Conservation (phyloP, 1,284 basidiomycete species). For the Fomitopsis pinicola region DNA sequence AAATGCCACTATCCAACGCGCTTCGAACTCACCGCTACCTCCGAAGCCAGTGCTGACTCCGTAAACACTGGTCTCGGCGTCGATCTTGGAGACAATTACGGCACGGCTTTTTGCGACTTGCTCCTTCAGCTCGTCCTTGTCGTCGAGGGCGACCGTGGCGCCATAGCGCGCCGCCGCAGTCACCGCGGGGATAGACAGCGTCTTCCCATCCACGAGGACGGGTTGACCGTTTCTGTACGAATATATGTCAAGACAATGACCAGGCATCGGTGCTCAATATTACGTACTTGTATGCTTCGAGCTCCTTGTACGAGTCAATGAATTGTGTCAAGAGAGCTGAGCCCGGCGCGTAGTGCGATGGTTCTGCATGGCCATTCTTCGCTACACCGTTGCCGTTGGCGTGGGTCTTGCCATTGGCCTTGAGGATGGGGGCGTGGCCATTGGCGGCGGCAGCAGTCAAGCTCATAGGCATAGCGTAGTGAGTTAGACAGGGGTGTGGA, state of each 20-base stretch:
- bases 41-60: slow-evolving; percentile 84
- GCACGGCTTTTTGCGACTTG: slow-evolving; percentile 55
- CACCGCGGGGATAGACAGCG: slow-evolving; percentile 69
- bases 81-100: slow-evolving; percentile 64
- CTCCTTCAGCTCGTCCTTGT: slow-evolving; percentile 40
- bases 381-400: neutral
- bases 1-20: neutral
- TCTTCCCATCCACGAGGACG: slow-evolving; percentile 65
- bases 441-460: neutral
- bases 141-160: slow-evolving; percentile 50
- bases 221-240: slow-evolving; percentile 49
- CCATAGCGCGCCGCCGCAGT: slow-evolving; percentile 66
- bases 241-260: neutral
- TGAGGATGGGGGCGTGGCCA: neutral
- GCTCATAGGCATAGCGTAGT: slow-evolving; percentile 2
- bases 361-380: slow-evolving; percentile 6
- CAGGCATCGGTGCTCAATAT: slow-evolving; percentile 7
- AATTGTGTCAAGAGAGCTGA: slow-evolving; percentile 22
- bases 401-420: neutral
- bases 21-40: slow-evolving; percentile 54
- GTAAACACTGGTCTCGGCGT: slow-evolving; percentile 67
- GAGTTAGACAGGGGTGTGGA: neutral
- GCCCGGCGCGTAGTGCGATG: neutral
- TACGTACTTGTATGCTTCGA: slow-evolving; percentile 25
- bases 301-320: slow-evolving; percentile 23